Percentiles rank a stretch among this genome's conserved stretches.
phyloP scores from a whole-genome alignment of 495 filamentous ascomycete genomes.

The Lophiotrema nucula region DNA sequence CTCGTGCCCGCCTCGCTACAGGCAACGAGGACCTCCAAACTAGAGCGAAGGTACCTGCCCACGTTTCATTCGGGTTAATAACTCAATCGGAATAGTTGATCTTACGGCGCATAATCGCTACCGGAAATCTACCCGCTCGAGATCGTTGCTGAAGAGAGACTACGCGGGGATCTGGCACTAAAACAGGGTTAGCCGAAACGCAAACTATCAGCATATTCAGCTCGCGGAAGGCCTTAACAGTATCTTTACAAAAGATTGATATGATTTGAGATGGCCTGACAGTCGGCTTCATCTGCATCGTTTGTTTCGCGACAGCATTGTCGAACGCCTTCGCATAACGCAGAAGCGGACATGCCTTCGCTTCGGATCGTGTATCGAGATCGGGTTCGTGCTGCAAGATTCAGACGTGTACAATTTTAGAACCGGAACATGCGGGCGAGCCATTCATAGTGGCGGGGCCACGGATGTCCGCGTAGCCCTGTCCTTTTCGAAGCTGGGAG shows the following conservation, averaged over 20 bases:
- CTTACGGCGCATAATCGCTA: too few species aligned
- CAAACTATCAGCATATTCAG: too few species aligned
- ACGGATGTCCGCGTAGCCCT: background rate
- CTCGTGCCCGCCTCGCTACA: too few species aligned
- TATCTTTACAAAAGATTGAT: too few species aligned
- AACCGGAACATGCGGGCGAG: background rate
- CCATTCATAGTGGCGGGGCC: background rate
- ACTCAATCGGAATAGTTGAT: constrained; percentile 6
- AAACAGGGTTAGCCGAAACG: constrained; percentile 3
- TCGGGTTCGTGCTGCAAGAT: constrained; percentile 11
- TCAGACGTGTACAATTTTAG: constrained; percentile 1
- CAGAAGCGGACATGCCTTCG: background rate
- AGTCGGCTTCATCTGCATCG: too few species aligned
- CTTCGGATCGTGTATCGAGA: constrained; percentile 2
- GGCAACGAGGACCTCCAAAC: too few species aligned
- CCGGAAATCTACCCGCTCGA: constrained; percentile 29
- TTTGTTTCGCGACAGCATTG: background rate
- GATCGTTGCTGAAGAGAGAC: background rate
- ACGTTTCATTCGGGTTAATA: constrained; percentile 1
- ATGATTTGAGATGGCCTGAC: too few species aligned
- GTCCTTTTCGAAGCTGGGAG: background rate
- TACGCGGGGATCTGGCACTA: background rate
- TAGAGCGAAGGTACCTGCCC: background rate
- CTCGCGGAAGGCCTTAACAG: too few species aligned
- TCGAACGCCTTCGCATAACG: background rate